Evolutionary conservation across 805 yeast species (phyloP), one percentile per base, ranked within the genome.

Genomic region (Diddensiella santjacobensis): DNA sequence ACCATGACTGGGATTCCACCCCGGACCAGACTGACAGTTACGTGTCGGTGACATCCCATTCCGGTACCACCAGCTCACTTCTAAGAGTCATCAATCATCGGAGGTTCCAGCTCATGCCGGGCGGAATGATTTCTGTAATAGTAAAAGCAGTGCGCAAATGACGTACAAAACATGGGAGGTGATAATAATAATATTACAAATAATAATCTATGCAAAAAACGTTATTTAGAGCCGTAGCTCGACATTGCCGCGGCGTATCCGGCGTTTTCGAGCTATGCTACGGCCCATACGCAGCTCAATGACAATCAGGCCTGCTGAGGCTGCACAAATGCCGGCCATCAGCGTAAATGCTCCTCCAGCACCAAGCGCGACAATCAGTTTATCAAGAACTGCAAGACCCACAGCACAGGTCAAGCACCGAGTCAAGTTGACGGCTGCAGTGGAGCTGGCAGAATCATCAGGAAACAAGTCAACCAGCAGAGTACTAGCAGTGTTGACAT

Each of bases 391-490:
- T 0, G 86, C 93, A 18, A 84, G 73, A 38, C 84, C 80, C 1
- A 79, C 73, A 0, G 95, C 95, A 24, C 83, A 82, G 42, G 79
- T 58, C n/a, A 78, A 69, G 61, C 96, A 89, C 56, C 96, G 70
- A 19, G 80, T 72, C 23, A 88, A 67, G 59, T 89, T 89, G 53
- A 83, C 71, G 43, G 84, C 73, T 6, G 93, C 83, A 0, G 87
- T 76, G 3, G 90, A 83, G 2, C 91, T 78, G 0, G 95, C 86
- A 0, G 88, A 74, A 41, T 75, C 75, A 2, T 72, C 64, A 0
- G 96, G 95, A 53, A 75, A 81, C 49, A 87, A 61, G 59, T 89
- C 96, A n/a, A 87, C 84, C 47, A 87, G 62, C 36, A 88, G 65
- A 0, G 93, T 85, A 22, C 45, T 43, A 2, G 81, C 71, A 29